phyloP scores from a whole-genome alignment of 306 rosid species.

The Luffa acutangula region DNA sequence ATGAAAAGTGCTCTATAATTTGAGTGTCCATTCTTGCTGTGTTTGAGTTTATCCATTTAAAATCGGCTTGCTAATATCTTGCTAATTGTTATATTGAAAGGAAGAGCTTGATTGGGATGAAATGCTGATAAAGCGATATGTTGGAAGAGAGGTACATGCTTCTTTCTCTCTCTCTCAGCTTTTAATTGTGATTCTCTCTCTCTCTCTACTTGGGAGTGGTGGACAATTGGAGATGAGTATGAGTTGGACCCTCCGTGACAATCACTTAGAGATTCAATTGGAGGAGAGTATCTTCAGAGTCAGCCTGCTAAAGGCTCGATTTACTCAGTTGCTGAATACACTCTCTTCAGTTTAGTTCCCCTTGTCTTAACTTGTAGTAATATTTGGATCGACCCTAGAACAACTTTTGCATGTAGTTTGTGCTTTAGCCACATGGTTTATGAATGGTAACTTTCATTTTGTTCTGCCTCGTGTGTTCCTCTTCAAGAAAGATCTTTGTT shows the following conservation, averaged over 20 bases:
- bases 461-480: neutral
- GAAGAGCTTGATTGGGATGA: constrained; percentile 86
- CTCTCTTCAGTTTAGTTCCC: neutral
- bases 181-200: too few relatives aligned
- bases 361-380: neutral
- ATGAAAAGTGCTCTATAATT: neutral
- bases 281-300: neutral
- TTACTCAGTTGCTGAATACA: neutral
- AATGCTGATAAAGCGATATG: constrained; percentile 52
- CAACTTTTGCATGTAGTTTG: neutral
- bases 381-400: neutral
- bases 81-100: constrained; percentile 28
- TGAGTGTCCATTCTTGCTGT: neutral
- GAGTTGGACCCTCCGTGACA: neutral
- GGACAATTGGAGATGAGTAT: neutral
- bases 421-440: neutral
- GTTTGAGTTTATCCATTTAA: neutral
- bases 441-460: neutral
- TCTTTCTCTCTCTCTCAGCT: neutral
- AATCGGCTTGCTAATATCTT: neutral
- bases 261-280: neutral
- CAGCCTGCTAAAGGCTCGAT: neutral
- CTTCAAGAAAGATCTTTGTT: neutral
- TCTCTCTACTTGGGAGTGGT: too few relatives aligned
- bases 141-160: constrained; percentile 73